Evolutionary conservation across 768 basidiomycete genomes (phyloP).

Genomic region (Mycena floridula): DNA sequence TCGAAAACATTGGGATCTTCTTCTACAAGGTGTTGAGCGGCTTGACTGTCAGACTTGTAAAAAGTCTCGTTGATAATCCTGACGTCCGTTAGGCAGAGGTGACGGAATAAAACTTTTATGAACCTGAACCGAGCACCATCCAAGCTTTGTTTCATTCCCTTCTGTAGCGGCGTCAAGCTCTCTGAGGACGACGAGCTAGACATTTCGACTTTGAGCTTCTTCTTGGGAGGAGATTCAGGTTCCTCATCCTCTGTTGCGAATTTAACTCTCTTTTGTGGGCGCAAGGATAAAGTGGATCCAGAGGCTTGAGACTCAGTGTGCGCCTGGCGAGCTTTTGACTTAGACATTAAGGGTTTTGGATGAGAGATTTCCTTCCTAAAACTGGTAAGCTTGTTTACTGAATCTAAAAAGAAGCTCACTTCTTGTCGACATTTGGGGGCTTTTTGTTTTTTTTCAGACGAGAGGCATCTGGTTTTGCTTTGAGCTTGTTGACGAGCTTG

Average conservation of each 20-base stretch:
- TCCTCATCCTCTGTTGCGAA: no score
- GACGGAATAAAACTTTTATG: slow-evolving; percentile 10
- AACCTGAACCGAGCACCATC: slow-evolving; percentile 90
- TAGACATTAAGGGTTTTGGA: no score
- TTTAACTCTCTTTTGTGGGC: slow-evolving; percentile 11
- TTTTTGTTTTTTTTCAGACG: slow-evolving; percentile 13
- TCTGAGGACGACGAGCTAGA: background rate
- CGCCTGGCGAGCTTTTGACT: slow-evolving; percentile 10
- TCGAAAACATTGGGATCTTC: slow-evolving; percentile 75
- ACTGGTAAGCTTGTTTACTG: slow-evolving; percentile 11
- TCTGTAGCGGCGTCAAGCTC: slow-evolving; percentile 65
- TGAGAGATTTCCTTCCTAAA: slow-evolving; percentile 5
- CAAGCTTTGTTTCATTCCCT: slow-evolving; percentile 69
- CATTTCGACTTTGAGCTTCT: slow-evolving; percentile 12
- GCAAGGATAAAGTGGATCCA: slow-evolving; percentile 7
- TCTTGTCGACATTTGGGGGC: slow-evolving; percentile 13
- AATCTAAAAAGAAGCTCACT: slow-evolving; percentile 13
- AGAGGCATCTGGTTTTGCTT: slow-evolving; percentile 13
- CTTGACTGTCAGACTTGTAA: slow-evolving; percentile 78
- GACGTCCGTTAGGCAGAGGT: background rate
- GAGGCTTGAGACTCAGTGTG: slow-evolving; percentile 14
- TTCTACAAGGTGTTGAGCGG: slow-evolving; percentile 78
- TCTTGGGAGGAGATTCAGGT: no score
- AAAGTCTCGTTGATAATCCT: slow-evolving; percentile 91
- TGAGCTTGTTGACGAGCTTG: slow-evolving; percentile 49